Conservation (phyloP, 108 stramenopile species). For the Cyclostephanos invisitatus region DNA sequence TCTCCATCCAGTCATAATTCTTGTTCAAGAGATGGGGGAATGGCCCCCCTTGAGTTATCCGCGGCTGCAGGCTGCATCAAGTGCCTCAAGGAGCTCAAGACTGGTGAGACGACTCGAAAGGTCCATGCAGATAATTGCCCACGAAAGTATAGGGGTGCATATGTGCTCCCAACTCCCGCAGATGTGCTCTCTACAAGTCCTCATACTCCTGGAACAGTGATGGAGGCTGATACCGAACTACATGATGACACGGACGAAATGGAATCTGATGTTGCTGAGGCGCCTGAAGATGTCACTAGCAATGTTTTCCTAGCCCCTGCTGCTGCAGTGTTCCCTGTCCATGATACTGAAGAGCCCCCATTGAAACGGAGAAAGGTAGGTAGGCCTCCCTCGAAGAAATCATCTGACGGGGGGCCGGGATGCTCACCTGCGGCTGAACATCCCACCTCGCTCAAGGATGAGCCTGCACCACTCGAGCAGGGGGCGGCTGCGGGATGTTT, state of each 20-base stretch:
- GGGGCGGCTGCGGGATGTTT: conserved; percentile 23
- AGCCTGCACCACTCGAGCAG: conserved; percentile 10
- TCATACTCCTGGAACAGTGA: background rate
- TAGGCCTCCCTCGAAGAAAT: conserved; percentile 7
- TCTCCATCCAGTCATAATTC: background rate
- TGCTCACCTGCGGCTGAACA: background rate
- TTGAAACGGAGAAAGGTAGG: conserved; percentile 5
- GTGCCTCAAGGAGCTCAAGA: conserved; percentile 25
- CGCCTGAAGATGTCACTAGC: background rate
- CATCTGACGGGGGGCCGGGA: background rate
- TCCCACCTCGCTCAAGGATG: background rate
- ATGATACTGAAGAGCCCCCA: background rate
- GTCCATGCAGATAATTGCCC: conserved; percentile 25
- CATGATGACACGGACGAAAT: background rate
- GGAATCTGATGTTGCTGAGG: background rate
- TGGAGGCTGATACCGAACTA: background rate
- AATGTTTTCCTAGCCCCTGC: background rate
- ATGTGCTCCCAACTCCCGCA: background rate
- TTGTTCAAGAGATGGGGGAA: conserved; percentile 7
- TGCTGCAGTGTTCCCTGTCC: background rate
- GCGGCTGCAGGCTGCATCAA: conserved; percentile 28
- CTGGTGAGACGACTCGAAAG: conserved; percentile 31
- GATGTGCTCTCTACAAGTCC: background rate
- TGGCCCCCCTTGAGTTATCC: conserved; percentile 20
- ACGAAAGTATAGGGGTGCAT: conserved; percentile 24